Conservation (phyloP, 1,284 basidiomycete genomes). For the Heterobasidion occidentale region DNA sequence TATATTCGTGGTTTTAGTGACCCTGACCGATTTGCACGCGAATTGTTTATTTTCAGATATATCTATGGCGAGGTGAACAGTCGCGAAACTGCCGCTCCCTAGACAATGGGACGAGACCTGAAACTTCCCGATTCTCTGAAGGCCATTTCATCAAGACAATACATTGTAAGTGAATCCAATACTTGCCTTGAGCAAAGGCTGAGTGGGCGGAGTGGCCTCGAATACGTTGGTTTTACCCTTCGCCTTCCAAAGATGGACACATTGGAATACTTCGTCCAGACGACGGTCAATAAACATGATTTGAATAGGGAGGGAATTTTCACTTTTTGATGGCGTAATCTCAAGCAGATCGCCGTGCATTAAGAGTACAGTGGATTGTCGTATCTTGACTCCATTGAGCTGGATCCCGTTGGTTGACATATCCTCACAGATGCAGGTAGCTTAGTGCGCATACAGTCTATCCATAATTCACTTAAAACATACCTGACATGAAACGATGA, state of each 20-base stretch:
- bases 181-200: constrained; percentile 39
- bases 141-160: neutral
- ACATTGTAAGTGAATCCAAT: neutral
- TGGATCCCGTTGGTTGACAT: constrained; percentile 70
- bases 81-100: constrained; percentile 75
- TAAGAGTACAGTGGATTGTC: constrained; percentile 56
- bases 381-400: constrained; percentile 62
- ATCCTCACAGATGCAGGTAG: constrained; percentile 44
- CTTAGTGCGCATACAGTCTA: neutral
- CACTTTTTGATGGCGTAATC: constrained; percentile 59
- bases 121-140: constrained; percentile 50
- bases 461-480: neutral
- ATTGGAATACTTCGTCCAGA: constrained; percentile 49
- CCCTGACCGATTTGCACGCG: constrained; percentile 75
- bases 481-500: constrained; percentile 73
- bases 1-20: constrained; percentile 46
- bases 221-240: constrained; percentile 46
- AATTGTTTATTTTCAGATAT: constrained; percentile 58
- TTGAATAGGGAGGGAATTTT: constrained; percentile 5
- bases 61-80: constrained; percentile 71
- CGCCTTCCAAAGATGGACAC: constrained; percentile 47
- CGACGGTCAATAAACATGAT: neutral
- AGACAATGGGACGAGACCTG: constrained; percentile 67
- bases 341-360: constrained; percentile 67
- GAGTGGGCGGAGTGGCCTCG: constrained; percentile 51